Evolutionary conservation across 768 basidiomycete genomes (phyloP).

Genomic region (Kockovaella imperatae): DNA sequence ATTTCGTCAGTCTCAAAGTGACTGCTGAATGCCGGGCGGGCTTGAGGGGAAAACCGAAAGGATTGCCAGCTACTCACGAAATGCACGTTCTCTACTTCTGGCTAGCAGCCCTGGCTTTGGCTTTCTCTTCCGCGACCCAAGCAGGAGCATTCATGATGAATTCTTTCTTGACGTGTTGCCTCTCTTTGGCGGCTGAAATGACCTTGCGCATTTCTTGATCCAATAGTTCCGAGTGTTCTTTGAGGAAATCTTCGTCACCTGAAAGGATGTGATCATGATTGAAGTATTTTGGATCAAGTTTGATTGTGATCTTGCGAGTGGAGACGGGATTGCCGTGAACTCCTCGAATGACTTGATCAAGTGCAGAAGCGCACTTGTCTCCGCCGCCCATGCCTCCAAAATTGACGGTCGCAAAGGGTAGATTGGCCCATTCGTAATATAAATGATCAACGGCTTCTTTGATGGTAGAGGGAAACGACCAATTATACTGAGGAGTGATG

Average conservation of each 20-base stretch:
- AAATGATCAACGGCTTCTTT: slow-evolving; percentile 49
- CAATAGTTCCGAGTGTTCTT: not conserved
- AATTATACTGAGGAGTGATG: slow-evolving; percentile 48
- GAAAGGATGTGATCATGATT: too few relatives aligned
- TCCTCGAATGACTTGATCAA: slow-evolving; percentile 37
- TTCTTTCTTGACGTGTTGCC: too few relatives aligned
- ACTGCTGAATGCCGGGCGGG: too few relatives aligned
- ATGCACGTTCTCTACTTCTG: too few relatives aligned
- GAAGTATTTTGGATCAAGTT: too few relatives aligned
- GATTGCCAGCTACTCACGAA: too few relatives aligned
- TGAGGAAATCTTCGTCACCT: not conserved
- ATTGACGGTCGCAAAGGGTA: slow-evolving; percentile 44
- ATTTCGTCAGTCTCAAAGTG: too few relatives aligned
- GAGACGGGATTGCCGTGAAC: not conserved
- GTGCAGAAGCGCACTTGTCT: slow-evolving; percentile 29
- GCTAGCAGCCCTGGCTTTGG: too few relatives aligned
- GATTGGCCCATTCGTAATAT: slow-evolving; percentile 46
- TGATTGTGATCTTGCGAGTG: not conserved
- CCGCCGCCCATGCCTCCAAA: slow-evolving; percentile 47
- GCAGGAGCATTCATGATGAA: too few relatives aligned
- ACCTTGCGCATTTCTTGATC: not conserved
- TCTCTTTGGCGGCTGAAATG: not conserved
- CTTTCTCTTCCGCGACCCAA: too few relatives aligned
- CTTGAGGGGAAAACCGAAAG: too few relatives aligned
- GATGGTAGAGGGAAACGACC: slow-evolving; percentile 46